Evolutionary conservation across 768 basidiomycete genomes (phyloP).

Genomic region (Terana coerulea): DNA sequence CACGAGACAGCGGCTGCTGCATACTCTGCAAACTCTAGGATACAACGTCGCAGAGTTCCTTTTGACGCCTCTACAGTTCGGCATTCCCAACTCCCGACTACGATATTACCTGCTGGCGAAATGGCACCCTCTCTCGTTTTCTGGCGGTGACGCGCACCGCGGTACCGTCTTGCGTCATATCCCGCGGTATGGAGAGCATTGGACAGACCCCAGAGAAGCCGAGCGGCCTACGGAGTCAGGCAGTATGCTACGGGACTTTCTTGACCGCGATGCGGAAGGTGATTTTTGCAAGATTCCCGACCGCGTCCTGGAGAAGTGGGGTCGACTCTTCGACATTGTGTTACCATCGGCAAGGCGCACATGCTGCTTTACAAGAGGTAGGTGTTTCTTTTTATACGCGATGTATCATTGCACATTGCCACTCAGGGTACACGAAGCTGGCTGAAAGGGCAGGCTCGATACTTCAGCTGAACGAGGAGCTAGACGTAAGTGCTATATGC

Average conservation of each 20-base stretch:
- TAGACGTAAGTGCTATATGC: constrained; percentile 53
- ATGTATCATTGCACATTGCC: constrained; percentile 2
- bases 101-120: constrained; percentile 80
- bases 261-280: constrained; percentile 30
- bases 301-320: constrained; percentile 69
- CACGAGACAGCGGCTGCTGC: constrained; percentile 54
- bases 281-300: constrained; percentile 45
- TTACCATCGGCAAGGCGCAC: constrained; percentile 54
- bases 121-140: constrained; percentile 37
- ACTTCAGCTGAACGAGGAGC: constrained; percentile 61
- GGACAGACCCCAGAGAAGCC: constrained; percentile 37
- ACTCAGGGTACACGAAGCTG: constrained; percentile 68
- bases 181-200: constrained; percentile 41
- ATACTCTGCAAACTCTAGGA: constrained; percentile 47
- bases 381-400: neutral
- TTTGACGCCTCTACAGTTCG: constrained; percentile 73
- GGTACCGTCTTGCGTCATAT: constrained; percentile 46
- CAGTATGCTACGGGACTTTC: constrained; percentile 33
- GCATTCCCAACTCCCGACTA: constrained; percentile 78
- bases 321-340: constrained; percentile 77
- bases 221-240: constrained; percentile 4
- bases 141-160: constrained; percentile 16
- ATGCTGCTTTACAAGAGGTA: constrained; percentile 83
- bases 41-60: constrained; percentile 61
- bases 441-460: constrained; percentile 79